A percentile compares a stretch with the other conserved stretches of the same genome.
Evolutionary conservation across 495 filamentous ascomycete species (phyloP).

Genomic region (Aspergillus olivimuriae): DNA sequence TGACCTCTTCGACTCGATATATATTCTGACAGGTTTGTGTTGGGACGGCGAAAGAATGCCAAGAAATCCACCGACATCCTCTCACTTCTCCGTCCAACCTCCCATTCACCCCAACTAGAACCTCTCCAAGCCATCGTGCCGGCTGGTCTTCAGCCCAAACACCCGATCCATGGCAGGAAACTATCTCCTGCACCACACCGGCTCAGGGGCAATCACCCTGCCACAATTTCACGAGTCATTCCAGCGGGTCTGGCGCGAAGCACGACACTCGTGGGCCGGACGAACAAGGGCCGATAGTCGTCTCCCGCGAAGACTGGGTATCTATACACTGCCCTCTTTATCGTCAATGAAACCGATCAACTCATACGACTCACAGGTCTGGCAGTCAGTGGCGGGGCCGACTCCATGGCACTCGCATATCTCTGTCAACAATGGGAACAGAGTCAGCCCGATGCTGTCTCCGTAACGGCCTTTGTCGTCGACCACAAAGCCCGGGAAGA

Average conservation of each 20-base stretch:
- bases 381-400: constrained; percentile 87
- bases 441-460: constrained; percentile 15
- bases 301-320: constrained; percentile 16
- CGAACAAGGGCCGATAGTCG: constrained; percentile 10
- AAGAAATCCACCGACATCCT: no score
- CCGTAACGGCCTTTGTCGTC: constrained; percentile 63
- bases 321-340: constrained; percentile 1
- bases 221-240: constrained; percentile 31
- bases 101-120: no score
- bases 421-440: constrained; percentile 52
- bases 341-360: neutral
- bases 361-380: constrained; percentile 48
- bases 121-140: neutral
- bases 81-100: no score
- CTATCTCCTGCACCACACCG: constrained; percentile 2
- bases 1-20: no score
- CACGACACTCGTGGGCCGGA: constrained; percentile 13
- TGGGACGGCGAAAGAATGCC: no score
- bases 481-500: constrained; percentile 69
- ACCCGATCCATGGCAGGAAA: constrained; percentile 10
- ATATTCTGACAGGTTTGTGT: no score
- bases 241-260: constrained; percentile 41
- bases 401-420: constrained; percentile 88
- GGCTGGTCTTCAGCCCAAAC: neutral
- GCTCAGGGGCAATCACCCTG: neutral